A percentile compares a stretch with the other conserved stretches of the same genome.
These are phyloP conservation scores for Entomortierella beljakovae DNA, from an alignment of 192 early-diverging fungal species.

Conservation along the genomic window DNA sequence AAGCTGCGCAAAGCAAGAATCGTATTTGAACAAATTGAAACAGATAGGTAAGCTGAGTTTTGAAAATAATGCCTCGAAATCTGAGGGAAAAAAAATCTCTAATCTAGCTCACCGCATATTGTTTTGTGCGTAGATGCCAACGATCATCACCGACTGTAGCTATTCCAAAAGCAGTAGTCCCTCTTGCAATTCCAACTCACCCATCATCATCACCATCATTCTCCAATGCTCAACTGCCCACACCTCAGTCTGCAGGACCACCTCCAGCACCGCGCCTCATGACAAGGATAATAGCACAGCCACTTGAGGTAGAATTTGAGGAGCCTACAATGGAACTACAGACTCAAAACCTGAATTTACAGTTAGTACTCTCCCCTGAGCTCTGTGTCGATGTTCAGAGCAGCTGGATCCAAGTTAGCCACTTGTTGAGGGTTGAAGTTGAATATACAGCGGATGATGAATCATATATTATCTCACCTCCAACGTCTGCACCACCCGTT, in stretches of 20 bases:
- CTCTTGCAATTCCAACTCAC: slow-evolving; percentile 7
- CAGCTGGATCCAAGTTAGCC: slow-evolving; percentile 44
- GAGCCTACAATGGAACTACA: slow-evolving; percentile 37
- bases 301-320: slow-evolving; percentile 35
- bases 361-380: slow-evolving; percentile 41
- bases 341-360: slow-evolving; percentile 22
- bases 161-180: slow-evolving; percentile 28
- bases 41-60: slow-evolving; percentile 28
- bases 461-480: slow-evolving; percentile 17
- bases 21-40: slow-evolving; percentile 53
- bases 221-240: neutral
- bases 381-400: slow-evolving; percentile 50
- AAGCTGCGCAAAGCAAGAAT: slow-evolving; percentile 41
- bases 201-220: slow-evolving; percentile 8
- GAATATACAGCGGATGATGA: slow-evolving; percentile 48
- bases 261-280: slow-evolving; percentile 40
- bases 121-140: slow-evolving; percentile 24
- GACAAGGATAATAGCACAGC: slow-evolving; percentile 35
- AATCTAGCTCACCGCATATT: neutral
- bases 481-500: slow-evolving; percentile 9
- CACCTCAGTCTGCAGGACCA: slow-evolving; percentile 16
- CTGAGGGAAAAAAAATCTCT: neutral
- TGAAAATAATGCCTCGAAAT: no score
- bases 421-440: slow-evolving; percentile 37
- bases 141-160: slow-evolving; percentile 8